Evolutionary conservation across 139 green algal species (phyloP).

Genomic region (Chlorella sp.): DNA sequence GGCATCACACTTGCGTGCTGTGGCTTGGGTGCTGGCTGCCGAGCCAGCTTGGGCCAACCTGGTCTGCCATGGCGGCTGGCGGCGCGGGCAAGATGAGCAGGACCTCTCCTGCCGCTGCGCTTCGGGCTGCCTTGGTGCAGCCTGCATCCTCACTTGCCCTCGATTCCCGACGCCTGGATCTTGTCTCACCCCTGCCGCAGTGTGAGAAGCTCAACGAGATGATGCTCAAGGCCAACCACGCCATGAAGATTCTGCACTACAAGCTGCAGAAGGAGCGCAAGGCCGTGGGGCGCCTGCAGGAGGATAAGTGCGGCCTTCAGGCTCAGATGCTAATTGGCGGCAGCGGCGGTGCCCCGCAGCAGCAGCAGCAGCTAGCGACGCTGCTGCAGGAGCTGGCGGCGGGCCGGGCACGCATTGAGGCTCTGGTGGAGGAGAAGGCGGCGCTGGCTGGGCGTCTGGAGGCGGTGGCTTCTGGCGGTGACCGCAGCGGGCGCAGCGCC

Average conservation of each 20-base stretch:
- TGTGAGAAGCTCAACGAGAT: constrained; percentile 32
- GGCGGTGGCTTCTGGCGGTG: not conserved
- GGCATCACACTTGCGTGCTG: not conserved
- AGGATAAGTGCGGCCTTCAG: constrained; percentile 39
- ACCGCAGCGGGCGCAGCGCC: constrained; percentile 1
- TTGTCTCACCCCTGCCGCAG: not conserved
- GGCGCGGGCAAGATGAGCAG: too few species aligned
- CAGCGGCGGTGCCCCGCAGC: not conserved
- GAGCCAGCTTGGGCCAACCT: not conserved
- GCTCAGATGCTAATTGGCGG: constrained; percentile 18
- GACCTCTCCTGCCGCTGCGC: too few species aligned
- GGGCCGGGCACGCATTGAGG: constrained; percentile 10
- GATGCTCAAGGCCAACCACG: constrained; percentile 42
- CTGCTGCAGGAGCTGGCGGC: constrained; percentile 25
- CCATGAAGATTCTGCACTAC: constrained; percentile 43
- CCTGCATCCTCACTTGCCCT: not conserved
- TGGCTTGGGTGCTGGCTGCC: not conserved
- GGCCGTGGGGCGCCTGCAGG: constrained; percentile 32
- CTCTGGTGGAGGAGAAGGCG: constrained; percentile 15
- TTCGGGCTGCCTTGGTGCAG: not conserved
- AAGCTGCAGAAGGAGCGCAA: constrained; percentile 46
- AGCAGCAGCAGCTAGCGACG: constrained; percentile 22
- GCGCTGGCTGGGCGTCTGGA: constrained; percentile 10
- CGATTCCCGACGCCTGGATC: too few species aligned
- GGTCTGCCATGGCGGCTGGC: not conserved